Evolutionary conservation across 495 filamentous ascomycete species (phyloP).

Genomic region (Penicillium argentinense): DNA sequence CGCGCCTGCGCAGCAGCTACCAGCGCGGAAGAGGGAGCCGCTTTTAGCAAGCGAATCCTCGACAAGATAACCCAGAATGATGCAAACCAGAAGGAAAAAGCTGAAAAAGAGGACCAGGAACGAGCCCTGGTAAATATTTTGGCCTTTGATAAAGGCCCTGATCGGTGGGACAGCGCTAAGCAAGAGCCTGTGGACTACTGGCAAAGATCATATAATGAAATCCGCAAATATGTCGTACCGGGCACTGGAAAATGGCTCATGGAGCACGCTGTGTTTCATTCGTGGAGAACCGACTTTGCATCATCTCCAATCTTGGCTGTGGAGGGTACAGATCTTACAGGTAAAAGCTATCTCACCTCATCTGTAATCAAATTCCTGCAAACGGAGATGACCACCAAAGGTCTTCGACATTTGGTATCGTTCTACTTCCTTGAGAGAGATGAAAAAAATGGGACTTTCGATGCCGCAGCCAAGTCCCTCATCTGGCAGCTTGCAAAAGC

Average conservation of each 20-base stretch:
- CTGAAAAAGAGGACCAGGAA: neutral
- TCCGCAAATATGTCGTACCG: neutral
- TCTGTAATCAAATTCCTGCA: neutral
- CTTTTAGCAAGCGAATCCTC: no score
- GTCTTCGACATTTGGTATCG: conserved; percentile 1
- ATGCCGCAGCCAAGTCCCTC: conserved; percentile 1
- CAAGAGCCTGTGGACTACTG: conserved; percentile 1
- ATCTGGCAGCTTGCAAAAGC: conserved; percentile 8
- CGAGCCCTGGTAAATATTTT: neutral
- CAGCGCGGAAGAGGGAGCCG: no score
- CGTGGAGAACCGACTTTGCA: neutral
- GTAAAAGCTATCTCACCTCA: conserved; percentile 8
- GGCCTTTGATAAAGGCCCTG: conserved; percentile 1
- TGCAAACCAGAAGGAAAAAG: neutral
- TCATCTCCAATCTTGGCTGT: neutral
- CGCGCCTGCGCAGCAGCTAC: no score
- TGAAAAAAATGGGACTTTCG: neutral
- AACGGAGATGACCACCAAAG: neutral
- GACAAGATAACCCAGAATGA: no score
- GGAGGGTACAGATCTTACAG: neutral
- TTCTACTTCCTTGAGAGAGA: conserved; percentile 2
- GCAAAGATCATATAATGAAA: neutral
- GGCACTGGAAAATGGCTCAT: conserved; percentile 6
- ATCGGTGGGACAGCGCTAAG: conserved; percentile 1
- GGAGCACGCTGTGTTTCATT: neutral